A percentile compares a stretch with the other conserved stretches of the same genome.
Evolutionary conservation across 352 stramenopile species (phyloP).

Genomic region (Phytophthora rubi): DNA sequence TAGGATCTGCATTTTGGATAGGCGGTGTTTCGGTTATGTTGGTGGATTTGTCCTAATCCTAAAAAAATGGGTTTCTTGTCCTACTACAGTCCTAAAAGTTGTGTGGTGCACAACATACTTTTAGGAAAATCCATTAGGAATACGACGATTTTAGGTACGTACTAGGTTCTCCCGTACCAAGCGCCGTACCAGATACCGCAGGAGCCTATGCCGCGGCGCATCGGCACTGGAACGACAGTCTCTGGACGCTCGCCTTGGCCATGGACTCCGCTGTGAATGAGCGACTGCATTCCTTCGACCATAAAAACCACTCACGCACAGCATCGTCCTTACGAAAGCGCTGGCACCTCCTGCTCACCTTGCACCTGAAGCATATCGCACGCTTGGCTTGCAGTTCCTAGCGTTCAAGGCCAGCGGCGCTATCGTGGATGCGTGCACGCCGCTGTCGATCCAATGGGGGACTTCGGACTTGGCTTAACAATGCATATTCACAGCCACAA

Average conservation of each 20-base stretch:
- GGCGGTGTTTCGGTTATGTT: too few relatives aligned
- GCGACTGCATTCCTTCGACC: conserved; percentile 1
- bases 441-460: neutral
- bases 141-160: too few relatives aligned
- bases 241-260: conserved; percentile 1
- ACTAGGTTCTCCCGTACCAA: too few relatives aligned
- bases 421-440: neutral
- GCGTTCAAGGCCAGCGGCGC: neutral
- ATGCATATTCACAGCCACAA: too few relatives aligned
- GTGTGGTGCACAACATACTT: too few relatives aligned
- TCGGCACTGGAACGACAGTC: neutral
- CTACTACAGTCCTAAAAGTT: too few relatives aligned
- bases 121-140: too few relatives aligned
- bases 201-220: neutral
- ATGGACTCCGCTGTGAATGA: conserved; percentile 3
- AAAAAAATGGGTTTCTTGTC: too few relatives aligned
- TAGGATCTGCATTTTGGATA: too few relatives aligned
- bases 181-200: too few relatives aligned
- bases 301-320: neutral
- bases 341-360: neutral
- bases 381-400: neutral
- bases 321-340: conserved; percentile 3
- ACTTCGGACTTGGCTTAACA: neutral
- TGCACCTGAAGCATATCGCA: conserved; percentile 4
- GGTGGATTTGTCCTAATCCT: too few relatives aligned